phyloP scores from a whole-genome alignment of 768 basidiomycete genomes.

The Pulveroboletus ravenelii region DNA sequence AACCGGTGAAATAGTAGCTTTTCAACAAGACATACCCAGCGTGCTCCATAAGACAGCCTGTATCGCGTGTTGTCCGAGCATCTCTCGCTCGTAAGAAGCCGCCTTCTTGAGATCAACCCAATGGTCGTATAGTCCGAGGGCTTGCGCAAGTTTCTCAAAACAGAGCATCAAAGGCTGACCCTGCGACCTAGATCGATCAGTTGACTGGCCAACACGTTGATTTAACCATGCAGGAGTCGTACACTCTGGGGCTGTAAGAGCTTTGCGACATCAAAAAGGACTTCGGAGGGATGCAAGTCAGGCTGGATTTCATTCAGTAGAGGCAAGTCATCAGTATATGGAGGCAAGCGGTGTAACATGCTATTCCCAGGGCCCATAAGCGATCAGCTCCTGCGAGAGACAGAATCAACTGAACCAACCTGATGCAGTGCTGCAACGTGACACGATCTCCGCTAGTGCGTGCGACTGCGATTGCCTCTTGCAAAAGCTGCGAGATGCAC shows the following conservation, averaged over 20 bases:
- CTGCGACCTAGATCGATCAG: slow-evolving; percentile 34
- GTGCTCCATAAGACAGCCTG: slow-evolving; percentile 71
- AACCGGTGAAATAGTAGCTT: background rate
- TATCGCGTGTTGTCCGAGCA: slow-evolving; percentile 70
- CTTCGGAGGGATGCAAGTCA: slow-evolving; percentile 69
- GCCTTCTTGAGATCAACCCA: slow-evolving; percentile 59
- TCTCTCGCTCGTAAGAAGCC: slow-evolving; percentile 48
- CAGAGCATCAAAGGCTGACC: slow-evolving; percentile 66
- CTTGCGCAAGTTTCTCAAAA: slow-evolving; percentile 65
- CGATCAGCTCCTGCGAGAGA: slow-evolving; percentile 9
- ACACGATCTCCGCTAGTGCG: slow-evolving; percentile 66
- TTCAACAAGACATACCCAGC: slow-evolving; percentile 43
- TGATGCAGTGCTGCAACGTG: slow-evolving; percentile 76
- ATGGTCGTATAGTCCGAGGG: slow-evolving; percentile 63
- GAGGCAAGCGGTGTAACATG: slow-evolving; percentile 67
- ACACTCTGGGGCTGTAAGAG: slow-evolving; percentile 66
- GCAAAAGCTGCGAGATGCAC: slow-evolving; percentile 46
- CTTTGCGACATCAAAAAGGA: slow-evolving; percentile 73
- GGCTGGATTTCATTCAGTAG: slow-evolving; percentile 70
- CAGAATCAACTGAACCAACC: slow-evolving; percentile 37
- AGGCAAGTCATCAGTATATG: slow-evolving; percentile 40
- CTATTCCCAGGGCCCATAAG: slow-evolving; percentile 34
- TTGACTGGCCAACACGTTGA: background rate
- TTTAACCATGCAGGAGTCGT: slow-evolving; percentile 11
- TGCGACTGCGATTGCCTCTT: slow-evolving; percentile 75